These are phyloP conservation scores for Exophiala calicioides DNA, from an alignment of 2,329 filamentous ascomycete genomes.

Conservation along the genomic window DNA sequence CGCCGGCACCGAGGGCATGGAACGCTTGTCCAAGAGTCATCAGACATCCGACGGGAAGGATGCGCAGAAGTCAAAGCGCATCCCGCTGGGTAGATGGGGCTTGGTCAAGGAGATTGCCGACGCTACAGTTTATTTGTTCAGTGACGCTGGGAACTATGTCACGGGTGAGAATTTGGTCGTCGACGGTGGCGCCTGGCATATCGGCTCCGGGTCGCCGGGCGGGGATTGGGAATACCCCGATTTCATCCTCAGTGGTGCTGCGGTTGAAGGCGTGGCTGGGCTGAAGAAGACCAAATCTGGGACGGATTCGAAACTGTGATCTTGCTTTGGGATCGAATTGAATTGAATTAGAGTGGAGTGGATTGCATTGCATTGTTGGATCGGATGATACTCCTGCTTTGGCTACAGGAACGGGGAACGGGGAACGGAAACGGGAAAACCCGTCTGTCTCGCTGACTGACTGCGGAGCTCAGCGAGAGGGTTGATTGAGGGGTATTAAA, in stretches of 20 bases:
- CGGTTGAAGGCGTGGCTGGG: constrained; percentile 59
- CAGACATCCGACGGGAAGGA: constrained; percentile 52
- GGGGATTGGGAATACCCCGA: constrained; percentile 57
- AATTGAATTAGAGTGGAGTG: no score
- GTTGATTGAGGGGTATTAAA: no score
- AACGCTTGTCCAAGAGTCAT: constrained; percentile 59
- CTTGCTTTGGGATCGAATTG: no score
- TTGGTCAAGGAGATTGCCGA: constrained; percentile 86
- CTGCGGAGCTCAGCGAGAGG: no score
- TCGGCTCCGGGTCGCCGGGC: constrained; percentile 27
- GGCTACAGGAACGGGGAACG: no score
- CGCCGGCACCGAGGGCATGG: constrained; percentile 77
- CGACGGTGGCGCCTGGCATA: constrained; percentile 56
- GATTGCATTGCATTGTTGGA: no score
- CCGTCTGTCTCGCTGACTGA: no score
- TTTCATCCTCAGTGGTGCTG: constrained; percentile 56
- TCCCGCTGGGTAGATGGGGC: constrained; percentile 77
- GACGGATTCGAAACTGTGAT: constrained; percentile 21
- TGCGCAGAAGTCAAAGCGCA: constrained; percentile 47
- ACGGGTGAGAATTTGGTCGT: constrained; percentile 78
- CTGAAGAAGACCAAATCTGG: constrained; percentile 60
- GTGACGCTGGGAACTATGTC: constrained; percentile 80
- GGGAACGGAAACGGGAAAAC: no score
- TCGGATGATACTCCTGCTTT: no score
- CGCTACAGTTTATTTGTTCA: constrained; percentile 85